phyloP scores from a whole-genome alignment of 352 stramenopile species.

The Phytophthora idaei region DNA sequence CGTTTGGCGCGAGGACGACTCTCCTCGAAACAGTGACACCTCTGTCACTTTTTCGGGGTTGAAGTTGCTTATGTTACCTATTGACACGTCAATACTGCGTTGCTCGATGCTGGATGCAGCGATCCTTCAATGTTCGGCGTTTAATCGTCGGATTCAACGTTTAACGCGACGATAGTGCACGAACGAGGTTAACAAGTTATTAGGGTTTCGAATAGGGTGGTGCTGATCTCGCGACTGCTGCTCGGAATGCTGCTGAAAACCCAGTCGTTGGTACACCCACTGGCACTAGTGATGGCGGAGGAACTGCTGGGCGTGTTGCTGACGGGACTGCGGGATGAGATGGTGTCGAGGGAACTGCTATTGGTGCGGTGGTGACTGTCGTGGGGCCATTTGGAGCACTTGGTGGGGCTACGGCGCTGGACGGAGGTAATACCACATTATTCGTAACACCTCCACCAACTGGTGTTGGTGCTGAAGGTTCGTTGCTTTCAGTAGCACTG shows the following conservation, averaged over 20 bases:
- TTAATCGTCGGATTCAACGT: background rate
- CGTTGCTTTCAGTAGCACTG: slow-evolving; percentile 3
- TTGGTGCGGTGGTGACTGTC: background rate
- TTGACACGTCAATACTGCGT: no score
- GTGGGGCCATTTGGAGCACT: background rate
- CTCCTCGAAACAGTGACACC: slow-evolving; percentile 3
- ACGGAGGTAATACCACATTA: background rate
- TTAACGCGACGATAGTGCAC: background rate
- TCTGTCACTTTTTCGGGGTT: background rate
- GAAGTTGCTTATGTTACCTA: background rate
- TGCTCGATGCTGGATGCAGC: no score
- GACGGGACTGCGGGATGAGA: background rate
- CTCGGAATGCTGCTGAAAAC: background rate
- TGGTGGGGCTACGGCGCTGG: background rate
- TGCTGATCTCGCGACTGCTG: background rate
- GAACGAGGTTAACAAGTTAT: background rate
- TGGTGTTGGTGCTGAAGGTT: slow-evolving; percentile 1
- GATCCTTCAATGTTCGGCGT: no score
- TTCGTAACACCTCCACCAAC: slow-evolving; percentile 2
- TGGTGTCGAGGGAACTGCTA: background rate
- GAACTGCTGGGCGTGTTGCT: background rate
- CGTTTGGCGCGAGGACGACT: slow-evolving; percentile 17
- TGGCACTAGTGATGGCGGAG: background rate
- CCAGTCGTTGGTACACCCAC: background rate
- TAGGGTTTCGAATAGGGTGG: background rate